These are phyloP conservation scores for Apium graveolens DNA, from an alignment of 129 eudicot species.

Conservation along the genomic window DNA sequence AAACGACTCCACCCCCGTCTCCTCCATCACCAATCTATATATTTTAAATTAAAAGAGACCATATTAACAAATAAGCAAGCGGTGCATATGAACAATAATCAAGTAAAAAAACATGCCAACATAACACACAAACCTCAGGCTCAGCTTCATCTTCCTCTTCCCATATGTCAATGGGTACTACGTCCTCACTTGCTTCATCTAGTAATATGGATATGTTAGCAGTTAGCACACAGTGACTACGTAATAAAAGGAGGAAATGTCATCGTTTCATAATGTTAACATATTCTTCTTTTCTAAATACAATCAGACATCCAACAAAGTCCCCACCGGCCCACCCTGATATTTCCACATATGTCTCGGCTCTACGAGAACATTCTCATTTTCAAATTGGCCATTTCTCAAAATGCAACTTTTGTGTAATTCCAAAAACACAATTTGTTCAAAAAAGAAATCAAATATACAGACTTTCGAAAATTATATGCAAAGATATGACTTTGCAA, in stretches of 20 bases:
- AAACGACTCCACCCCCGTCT: slow-evolving; percentile 75
- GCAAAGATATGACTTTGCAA: too few species aligned
- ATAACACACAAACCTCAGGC: slow-evolving; percentile 47
- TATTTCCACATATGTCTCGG: background rate
- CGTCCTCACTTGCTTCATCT: slow-evolving; percentile 47
- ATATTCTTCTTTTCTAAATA: background rate
- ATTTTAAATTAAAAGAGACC: background rate
- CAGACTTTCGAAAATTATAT: too few species aligned
- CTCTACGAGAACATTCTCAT: too few species aligned
- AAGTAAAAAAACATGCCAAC: background rate
- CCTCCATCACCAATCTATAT: slow-evolving; percentile 79
- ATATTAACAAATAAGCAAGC: slow-evolving; percentile 9
- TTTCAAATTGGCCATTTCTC: too few species aligned
- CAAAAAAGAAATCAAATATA: too few species aligned
- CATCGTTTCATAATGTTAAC: background rate
- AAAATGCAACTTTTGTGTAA: too few species aligned
- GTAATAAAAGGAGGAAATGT: background rate
- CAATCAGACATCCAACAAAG: background rate
- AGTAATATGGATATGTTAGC: slow-evolving; percentile 15
- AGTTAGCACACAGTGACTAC: background rate
- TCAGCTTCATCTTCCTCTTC: slow-evolving; percentile 87
- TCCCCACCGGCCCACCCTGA: background rate
- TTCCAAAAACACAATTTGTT: too few species aligned
- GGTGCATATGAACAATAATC: background rate
- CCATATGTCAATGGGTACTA: slow-evolving; percentile 67